These are phyloP conservation scores for Aspergillus quadrilineatus DNA, from an alignment of 2,329 filamentous ascomycete species.

Conservation along the genomic window DNA sequence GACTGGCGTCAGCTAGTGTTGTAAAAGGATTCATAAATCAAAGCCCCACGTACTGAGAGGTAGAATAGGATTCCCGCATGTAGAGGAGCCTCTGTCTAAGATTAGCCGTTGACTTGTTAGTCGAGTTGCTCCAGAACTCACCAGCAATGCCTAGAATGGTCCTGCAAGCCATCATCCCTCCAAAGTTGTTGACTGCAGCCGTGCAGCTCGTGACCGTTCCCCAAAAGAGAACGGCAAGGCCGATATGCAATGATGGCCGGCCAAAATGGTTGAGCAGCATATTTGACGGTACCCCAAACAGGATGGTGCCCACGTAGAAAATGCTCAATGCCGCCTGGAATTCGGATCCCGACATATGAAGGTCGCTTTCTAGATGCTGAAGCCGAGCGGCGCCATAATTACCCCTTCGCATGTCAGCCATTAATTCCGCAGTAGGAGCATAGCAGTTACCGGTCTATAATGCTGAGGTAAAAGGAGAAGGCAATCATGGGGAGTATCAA, in stretches of 20 bases:
- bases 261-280: conserved; percentile 34
- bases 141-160: conserved; percentile 46
- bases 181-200: conserved; percentile 35
- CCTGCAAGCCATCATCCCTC: conserved; percentile 36
- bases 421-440: background rate
- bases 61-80: conserved; percentile 51
- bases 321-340: conserved; percentile 37
- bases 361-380: conserved; percentile 35
- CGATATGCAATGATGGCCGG: conserved; percentile 35
- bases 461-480: conserved; percentile 27
- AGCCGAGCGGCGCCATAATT: conserved; percentile 41
- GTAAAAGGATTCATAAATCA: background rate
- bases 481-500: conserved; percentile 23
- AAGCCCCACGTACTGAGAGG: conserved; percentile 31
- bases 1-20: background rate
- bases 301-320: conserved; percentile 39
- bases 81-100: conserved; percentile 43
- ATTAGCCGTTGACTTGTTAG: background rate
- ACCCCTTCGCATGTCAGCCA: conserved; percentile 26
- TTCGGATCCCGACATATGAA: conserved; percentile 30
- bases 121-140: conserved; percentile 8
- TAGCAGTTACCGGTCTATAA: conserved; percentile 22
- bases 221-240: conserved; percentile 41
- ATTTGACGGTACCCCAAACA: conserved; percentile 42
- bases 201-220: conserved; percentile 41